Percentiles rank a stretch among this genome's conserved stretches.
Evolutionary conservation across 2,329 filamentous ascomycete species (phyloP).

Genomic region (Gyromitra esculenta): DNA sequence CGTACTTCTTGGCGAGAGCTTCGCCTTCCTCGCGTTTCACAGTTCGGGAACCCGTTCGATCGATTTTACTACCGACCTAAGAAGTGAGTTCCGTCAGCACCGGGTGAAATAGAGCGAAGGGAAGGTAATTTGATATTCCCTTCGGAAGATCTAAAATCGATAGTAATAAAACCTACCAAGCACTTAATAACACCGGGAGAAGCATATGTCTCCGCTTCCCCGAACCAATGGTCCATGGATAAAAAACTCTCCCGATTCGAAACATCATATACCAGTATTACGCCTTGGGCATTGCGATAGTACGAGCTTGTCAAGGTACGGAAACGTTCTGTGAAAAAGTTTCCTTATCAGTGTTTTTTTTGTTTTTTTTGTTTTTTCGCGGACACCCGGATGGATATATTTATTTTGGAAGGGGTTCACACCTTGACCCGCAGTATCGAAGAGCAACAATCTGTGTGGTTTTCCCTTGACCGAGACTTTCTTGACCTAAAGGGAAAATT

Average conservation of each 20-base stretch:
- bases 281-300: conserved; percentile 66
- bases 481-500: conserved; percentile 62
- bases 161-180: conserved; percentile 60
- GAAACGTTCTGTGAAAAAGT: conserved; percentile 63
- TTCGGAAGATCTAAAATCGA: neutral
- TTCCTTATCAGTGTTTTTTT: conserved; percentile 18
- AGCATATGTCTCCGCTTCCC: conserved; percentile 66
- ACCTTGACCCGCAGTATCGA: conserved; percentile 63
- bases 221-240: conserved; percentile 67
- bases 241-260: conserved; percentile 65
- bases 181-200: conserved; percentile 65
- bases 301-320: conserved; percentile 66
- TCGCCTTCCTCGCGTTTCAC: conserved; percentile 65
- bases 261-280: conserved; percentile 66
- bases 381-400: conserved; percentile 10
- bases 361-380: conserved; percentile 4
- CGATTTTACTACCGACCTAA: conserved; percentile 66
- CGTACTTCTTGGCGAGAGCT: conserved; percentile 63
- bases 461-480: conserved; percentile 66
- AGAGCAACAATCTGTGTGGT: conserved; percentile 66
- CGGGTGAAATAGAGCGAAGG: neutral
- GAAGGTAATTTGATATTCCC: conserved; percentile 12
- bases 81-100: conserved; percentile 2
- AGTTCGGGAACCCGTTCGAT: conserved; percentile 63
- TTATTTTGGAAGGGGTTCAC: conserved; percentile 14